Evolutionary conservation across 352 stramenopile species (phyloP).

Genomic region (Globisporangium iwayamae): DNA sequence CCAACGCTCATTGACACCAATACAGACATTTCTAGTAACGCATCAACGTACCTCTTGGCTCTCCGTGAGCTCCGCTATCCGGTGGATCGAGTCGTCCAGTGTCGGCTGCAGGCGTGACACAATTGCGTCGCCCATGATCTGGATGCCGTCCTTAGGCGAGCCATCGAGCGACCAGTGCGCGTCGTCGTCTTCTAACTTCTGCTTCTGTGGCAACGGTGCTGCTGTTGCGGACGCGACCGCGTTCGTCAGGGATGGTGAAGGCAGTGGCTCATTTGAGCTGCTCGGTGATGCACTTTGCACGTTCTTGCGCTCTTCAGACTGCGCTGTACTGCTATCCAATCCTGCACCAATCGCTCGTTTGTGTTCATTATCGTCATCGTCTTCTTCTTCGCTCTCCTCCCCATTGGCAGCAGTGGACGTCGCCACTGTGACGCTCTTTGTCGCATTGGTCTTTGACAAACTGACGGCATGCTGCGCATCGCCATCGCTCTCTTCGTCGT

Average conservation of each 20-base stretch:
- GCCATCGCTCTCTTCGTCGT: constrained; percentile 20
- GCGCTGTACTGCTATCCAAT: background rate
- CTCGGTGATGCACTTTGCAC: background rate
- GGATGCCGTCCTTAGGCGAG: constrained; percentile 35
- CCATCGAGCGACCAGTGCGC: constrained; percentile 37
- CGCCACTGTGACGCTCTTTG: constrained; percentile 9
- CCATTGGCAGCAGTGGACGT: constrained; percentile 5
- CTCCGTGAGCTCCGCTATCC: constrained; percentile 65
- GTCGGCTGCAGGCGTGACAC: constrained; percentile 52
- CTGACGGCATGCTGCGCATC: background rate
- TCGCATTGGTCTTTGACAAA: constrained; percentile 2
- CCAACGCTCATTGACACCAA: too few relatives aligned
- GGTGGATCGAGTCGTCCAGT: constrained; percentile 60
- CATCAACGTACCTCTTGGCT: constrained; percentile 29
- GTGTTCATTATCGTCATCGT: constrained; percentile 10
- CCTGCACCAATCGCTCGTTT: background rate
- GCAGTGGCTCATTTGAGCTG: background rate
- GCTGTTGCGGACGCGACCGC: background rate
- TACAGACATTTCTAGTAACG: too few relatives aligned
- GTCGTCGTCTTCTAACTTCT: constrained; percentile 17
- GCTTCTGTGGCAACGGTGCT: background rate
- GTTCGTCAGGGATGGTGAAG: background rate
- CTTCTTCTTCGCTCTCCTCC: constrained; percentile 23
- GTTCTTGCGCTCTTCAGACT: constrained; percentile 1
- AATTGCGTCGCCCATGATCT: constrained; percentile 55